Evolutionary conservation across 1,139 yeast genomes (phyloP), one percentile per base, ranked within the genome.

Genomic region (Magnusiomyces fungicola): DNA sequence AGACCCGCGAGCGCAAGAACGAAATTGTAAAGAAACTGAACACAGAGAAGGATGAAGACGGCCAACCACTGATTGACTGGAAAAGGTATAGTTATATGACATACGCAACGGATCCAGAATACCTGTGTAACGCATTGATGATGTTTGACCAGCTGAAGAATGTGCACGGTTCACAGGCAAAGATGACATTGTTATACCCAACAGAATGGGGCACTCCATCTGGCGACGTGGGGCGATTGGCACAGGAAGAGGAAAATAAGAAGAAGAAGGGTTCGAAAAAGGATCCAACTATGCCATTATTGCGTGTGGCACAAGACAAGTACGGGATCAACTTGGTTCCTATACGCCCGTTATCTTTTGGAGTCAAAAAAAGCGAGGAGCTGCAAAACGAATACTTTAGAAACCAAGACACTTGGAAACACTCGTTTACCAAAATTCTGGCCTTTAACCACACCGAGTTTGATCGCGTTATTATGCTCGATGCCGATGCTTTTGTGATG

Each of bases 341-440:
- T 0, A 63, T 66, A 0, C 50, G 51, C 3, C 47, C 59, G 19
- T 53, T 67, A 12, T 18, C 44, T 2, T 21, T 41, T 10, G 52
- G 56, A 6, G 21, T n/a, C 4, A 30, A 23, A 10, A 39, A 24
- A 18, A 53, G 47, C 16, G 55, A 53, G 23, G 52, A 58, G 23
- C 65, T 57, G 23, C 58, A 61, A 21, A 56, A 66, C 3, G 43
- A 39, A 5, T 22, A 23, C 32, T 9, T 21, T 9, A 34, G 19
- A n/a, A 5, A 21, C 6, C 29, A 18, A 3, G 33, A 19, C 18
- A 61, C 66, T 39, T 76, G 80, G 80, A 58, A 65, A 1, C 65
- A 68, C 19, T 72, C 78, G 19, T 75, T 74, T 55, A 75, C 79
- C 3, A 76, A 76, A 56, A 64, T 76, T 29, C 69, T 72, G 52